Evolutionary conservation across 257 asterid genomes (phyloP), one percentile per base, ranked within the genome.

Genomic region (Solanum pinnatisectum): DNA sequence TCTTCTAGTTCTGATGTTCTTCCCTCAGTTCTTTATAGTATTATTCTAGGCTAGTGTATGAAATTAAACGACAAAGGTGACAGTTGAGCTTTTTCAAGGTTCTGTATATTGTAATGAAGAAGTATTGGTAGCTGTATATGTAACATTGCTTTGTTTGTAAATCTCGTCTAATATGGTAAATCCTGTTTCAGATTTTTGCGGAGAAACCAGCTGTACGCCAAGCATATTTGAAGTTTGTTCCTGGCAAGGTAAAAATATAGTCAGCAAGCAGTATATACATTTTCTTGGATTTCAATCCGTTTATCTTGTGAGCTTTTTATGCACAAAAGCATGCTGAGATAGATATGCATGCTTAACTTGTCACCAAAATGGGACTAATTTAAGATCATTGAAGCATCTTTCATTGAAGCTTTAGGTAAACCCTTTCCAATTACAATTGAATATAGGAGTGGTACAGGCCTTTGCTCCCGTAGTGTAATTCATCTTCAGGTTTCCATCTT

Each of bases 161-260:
- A 36, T 70, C 18, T 12, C 36, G 2, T 72, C 82, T 87, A 49
- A 46, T 71, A 25, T 35, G 71, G 86, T 86, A 33, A 76, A 59
- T 67, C 46, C 32, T 39, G 79, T 87, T 63, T 42, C 96, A 97
- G 99, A 97, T 97, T 90, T 97, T 97, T 91, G 98, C 99, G 36
- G 99, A 97, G 93, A 97, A 96, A 93, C 99, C 99, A 79, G 98
- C 98, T 35, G 99, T 97, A 88, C 98, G 99, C 82, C 95, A 95
- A 93, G 99, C 99, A 88, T 97, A 95, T 93, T 87, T 97, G 91
- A 95, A 83, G 35, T 95, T 95, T 90, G 98, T 97, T 86, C 99
- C 99, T 9, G 90, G 85, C 89, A 97, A 95, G 99, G 99, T 97
- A 89, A 88, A 65, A 76, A 8, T 71, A 87, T 44, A 8, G 59